Percentiles rank a stretch among this genome's conserved stretches.
These are phyloP conservation scores for Ensete glaucum DNA, from an alignment of 176 grass and related monocot genomes.

Conservation along the genomic window DNA sequence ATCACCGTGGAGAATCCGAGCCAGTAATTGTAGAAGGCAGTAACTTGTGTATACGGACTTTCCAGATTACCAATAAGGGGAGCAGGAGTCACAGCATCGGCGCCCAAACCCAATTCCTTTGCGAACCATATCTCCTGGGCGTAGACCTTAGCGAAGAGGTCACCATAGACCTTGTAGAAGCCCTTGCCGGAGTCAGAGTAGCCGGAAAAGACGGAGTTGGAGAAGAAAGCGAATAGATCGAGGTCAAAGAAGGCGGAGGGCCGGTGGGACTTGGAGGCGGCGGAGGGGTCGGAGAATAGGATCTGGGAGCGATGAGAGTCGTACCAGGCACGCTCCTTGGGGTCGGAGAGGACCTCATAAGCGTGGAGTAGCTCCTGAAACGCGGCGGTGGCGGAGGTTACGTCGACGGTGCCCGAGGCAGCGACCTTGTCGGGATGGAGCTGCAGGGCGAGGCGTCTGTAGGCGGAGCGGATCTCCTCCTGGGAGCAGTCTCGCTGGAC, in stretches of 20 bases:
- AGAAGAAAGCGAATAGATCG: slow-evolving; percentile 74
- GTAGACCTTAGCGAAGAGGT: slow-evolving; percentile 66
- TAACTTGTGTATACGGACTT: slow-evolving; percentile 58
- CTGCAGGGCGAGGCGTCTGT: slow-evolving; percentile 71
- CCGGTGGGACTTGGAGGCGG: slow-evolving; percentile 24
- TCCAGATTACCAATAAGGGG: slow-evolving; percentile 87
- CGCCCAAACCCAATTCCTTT: slow-evolving; percentile 43
- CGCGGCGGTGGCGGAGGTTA: slow-evolving; percentile 48
- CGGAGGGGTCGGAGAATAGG: slow-evolving; percentile 48
- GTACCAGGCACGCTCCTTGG: slow-evolving; percentile 81
- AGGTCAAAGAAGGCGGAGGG: slow-evolving; percentile 43
- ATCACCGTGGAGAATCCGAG: slow-evolving; percentile 60
- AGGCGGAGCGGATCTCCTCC: slow-evolving; percentile 64
- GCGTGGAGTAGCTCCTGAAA: slow-evolving; percentile 93
- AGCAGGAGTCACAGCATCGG: slow-evolving; percentile 33
- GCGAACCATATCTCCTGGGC: slow-evolving; percentile 70
- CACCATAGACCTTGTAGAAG: slow-evolving; percentile 93
- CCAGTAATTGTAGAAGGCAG: slow-evolving; percentile 85
- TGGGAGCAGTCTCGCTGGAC: slow-evolving; percentile 51
- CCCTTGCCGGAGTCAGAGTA: slow-evolving; percentile 72
- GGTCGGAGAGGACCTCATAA: slow-evolving; percentile 85
- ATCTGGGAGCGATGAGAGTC: slow-evolving; percentile 94
- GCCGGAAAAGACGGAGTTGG: slow-evolving; percentile 57
- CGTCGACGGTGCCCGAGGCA: slow-evolving; percentile 22
- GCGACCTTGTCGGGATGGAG: slow-evolving; percentile 87